phyloP scores from a whole-genome alignment of 805 yeast genomes.

The Wickerhamomyces kurtzmanii region DNA sequence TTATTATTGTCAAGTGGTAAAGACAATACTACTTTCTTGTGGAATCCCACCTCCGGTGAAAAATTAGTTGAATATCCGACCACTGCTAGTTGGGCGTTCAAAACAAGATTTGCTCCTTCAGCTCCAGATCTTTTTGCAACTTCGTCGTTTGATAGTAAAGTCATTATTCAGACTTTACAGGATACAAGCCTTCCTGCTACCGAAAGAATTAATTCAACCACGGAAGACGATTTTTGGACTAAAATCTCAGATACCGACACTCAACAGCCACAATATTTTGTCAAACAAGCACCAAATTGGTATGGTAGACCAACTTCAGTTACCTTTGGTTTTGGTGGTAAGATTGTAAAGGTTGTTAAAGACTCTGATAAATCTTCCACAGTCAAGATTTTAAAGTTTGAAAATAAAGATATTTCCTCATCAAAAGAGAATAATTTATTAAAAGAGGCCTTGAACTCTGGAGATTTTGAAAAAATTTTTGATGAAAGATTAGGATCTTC shows the following conservation, averaged over 20 bases:
- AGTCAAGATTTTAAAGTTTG: slow-evolving; percentile 32
- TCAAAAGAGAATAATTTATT: slow-evolving; percentile 29
- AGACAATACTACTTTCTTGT: slow-evolving; percentile 77
- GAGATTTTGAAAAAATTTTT: slow-evolving; percentile 45
- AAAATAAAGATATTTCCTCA: slow-evolving; percentile 22
- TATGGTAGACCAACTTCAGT: slow-evolving; percentile 64
- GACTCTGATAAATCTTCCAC: slow-evolving; percentile 29
- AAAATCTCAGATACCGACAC: slow-evolving; percentile 58
- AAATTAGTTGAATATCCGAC: slow-evolving; percentile 84
- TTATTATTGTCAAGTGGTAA: slow-evolving; percentile 85
- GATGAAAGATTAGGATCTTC: slow-evolving; percentile 36
- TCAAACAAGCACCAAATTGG: slow-evolving; percentile 87
- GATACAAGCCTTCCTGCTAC: slow-evolving; percentile 60
- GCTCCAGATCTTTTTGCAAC: slow-evolving; percentile 87
- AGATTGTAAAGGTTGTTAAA: slow-evolving; percentile 48
- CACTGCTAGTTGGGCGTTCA: slow-evolving; percentile 89
- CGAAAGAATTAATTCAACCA: slow-evolving; percentile 28
- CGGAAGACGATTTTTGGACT: slow-evolving; percentile 83
- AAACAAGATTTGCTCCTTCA: slow-evolving; percentile 77
- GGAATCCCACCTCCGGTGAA: slow-evolving; percentile 79
- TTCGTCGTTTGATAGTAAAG: slow-evolving; percentile 80
- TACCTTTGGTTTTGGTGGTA: slow-evolving; percentile 91
- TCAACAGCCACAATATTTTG: slow-evolving; percentile 62
- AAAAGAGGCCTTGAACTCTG: slow-evolving; percentile 44
- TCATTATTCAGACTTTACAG: slow-evolving; percentile 77